Percentiles rank a stretch among this genome's conserved stretches.
phyloP scores from a whole-genome alignment of 1,139 yeast genomes.

The Martiniozyma asiatica region DNA sequence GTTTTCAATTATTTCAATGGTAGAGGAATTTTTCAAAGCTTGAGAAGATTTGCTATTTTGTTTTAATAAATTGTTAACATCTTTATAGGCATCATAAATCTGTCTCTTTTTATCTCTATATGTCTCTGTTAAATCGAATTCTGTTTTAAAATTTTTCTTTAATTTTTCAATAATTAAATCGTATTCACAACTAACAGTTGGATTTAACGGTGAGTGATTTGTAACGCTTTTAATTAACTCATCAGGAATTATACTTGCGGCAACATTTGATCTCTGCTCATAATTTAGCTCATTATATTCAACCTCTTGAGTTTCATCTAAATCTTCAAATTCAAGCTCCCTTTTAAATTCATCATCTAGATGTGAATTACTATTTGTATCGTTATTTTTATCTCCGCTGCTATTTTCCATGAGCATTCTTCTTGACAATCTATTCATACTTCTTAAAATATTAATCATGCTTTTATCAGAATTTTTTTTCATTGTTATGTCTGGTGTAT shows the following conservation, averaged over 20 bases:
- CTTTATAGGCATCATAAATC: constrained; percentile 34
- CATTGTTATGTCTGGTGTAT: constrained; percentile 86
- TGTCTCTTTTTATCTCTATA: constrained; percentile 25
- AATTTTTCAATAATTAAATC: constrained; percentile 21
- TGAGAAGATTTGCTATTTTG: constrained; percentile 43
- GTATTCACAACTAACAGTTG: constrained; percentile 14
- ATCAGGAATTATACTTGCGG: constrained; percentile 18
- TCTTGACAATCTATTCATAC: constrained; percentile 81
- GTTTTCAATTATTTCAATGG: background rate
- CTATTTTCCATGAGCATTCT: too few species aligned
- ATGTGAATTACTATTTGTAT: too few species aligned
- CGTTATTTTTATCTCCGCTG: too few species aligned
- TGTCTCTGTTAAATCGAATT: constrained; percentile 32
- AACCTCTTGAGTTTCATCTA: constrained; percentile 37
- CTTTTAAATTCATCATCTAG: constrained; percentile 24
- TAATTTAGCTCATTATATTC: constrained; percentile 51
- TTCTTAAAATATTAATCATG: constrained; percentile 61
- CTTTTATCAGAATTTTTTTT: constrained; percentile 51
- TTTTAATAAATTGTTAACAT: constrained; percentile 40
- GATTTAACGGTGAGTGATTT: constrained; percentile 18
- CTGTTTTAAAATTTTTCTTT: constrained; percentile 23
- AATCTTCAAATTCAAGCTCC: constrained; percentile 52
- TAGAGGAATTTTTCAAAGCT: background rate
- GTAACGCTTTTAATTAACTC: constrained; percentile 12
- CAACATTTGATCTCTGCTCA: constrained; percentile 23